Base-by-base conservation (phyloP, 352 stramenopile genomes). In the Phytophthora sansomeana region DNA sequence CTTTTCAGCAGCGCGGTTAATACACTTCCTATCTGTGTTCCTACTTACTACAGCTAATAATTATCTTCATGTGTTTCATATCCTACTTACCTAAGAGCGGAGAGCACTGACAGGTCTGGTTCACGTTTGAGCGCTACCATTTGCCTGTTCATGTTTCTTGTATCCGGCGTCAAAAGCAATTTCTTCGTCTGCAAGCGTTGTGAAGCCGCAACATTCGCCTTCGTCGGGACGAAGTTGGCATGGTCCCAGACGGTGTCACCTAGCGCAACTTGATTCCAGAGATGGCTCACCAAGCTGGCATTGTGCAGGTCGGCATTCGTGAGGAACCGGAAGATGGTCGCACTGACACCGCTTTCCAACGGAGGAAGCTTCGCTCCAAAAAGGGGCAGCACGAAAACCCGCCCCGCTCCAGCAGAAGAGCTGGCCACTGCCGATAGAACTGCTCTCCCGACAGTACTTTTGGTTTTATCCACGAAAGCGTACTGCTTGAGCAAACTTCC, bases 221-320 rank as follows among this genome's bases (percentile, higher is more conserved):
- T 33, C 2, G 57, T 73, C 4, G 56, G 61, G 24, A 74, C 63
- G 39, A 93, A 92, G 62, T 92, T 92, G n/a, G 78, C 69, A 48
- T 93, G 79, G 46, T 96, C 85, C 88, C 88, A 95, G 2, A 95
- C 81, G 0, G 66, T 78, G 26, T 91, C 81, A 10, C 84, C 81
- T 9, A 93, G 76, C 13, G 88, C 75, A 59, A 96, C 73, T 29
- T 91, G 77, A 46, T 82, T 96, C 88, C 88, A 96, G 17, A 96
- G 64, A 26, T 78, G 85, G 61, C 75, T 93, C 59, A 96, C 86
- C n/a, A 96, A 75, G 36, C 85, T 94, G 8, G 85, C 85, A 58
- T 95, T 95, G 69, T 96, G 91, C 41, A 96, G 44, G 28, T 95
- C 88, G 0, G 78, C 74, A 43, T 91, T 92, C 5, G 80, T 85